Base-by-base conservation (phyloP, 805 yeast species). In the Scheffersomyces stipitis region DNA sequence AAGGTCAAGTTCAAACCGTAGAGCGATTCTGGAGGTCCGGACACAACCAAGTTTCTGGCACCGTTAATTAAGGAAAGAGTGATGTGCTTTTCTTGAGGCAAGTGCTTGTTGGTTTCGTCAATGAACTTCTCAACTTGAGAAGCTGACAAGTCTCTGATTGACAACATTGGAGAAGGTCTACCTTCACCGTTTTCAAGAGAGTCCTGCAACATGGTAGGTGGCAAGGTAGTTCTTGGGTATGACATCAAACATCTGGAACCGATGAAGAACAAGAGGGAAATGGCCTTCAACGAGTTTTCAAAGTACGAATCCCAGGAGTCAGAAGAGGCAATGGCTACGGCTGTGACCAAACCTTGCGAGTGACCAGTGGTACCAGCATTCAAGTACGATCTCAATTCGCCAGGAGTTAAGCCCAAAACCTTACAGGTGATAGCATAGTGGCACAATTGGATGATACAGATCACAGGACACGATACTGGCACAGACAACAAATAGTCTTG, bases 21-120 rank as follows among this genome's bases (percentile, higher is more conserved):
- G 44, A 93, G 73, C 3, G 98, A 89, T 75, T 90, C 96, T 39
- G 99, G 98, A 33, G 98, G 99, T 63, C 99, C 99, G 15, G 95
- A 80, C 32, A 91, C 89, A 39, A 93, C 99, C 69, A 89, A 76
- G 66, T 89, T 87, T 71, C 96, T 80, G 32, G 96, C 96, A 63
- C 99, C 99, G 60, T 93, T 93, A 52, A 90, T 76, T 61, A 93
- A 78, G 29, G 98, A 89, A 47, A 93, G 82, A 42, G 83, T 86
- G 56, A 93, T 83, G 58, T 88, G 96, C 67, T 87, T 88, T 54
- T 87, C 96, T 36, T 73, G 69, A 51, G 99, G 97, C 69, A 93
- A 78, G 69, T 90, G 98, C 58, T 84, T 80, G 70, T 93, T 93
- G 42, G 99, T 93, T 63, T 79, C 80, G 44, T 82, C 84, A 48